These are phyloP conservation scores for Coemansia sp. DNA, from an alignment of 192 early-diverging fungal species.

Conservation along the genomic window DNA sequence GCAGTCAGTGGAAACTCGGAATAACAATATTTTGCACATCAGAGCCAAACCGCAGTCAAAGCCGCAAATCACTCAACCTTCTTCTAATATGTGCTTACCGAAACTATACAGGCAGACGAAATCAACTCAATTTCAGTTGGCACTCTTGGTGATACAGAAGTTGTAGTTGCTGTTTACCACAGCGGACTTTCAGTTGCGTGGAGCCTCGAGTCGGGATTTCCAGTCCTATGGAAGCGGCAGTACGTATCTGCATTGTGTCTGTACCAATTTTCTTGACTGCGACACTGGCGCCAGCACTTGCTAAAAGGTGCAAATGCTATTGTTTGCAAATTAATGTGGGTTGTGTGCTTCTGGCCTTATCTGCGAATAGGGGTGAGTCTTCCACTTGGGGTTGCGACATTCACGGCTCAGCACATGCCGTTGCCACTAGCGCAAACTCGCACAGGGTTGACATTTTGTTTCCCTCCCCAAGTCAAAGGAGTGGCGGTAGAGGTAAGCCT, in stretches of 20 bases:
- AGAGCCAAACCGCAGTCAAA: too few relatives aligned
- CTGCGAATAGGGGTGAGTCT: conserved; percentile 6
- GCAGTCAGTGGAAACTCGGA: too few relatives aligned
- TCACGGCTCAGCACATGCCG: neutral
- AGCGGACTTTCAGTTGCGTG: conserved; percentile 32
- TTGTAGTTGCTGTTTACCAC: conserved; percentile 29
- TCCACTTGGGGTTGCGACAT: conserved; percentile 42
- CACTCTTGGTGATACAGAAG: neutral
- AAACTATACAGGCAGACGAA: conserved; percentile 13
- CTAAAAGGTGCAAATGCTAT: neutral
- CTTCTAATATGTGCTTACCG: neutral
- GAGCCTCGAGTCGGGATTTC: conserved; percentile 3
- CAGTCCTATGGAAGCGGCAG: conserved; percentile 26
- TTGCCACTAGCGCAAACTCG: conserved; percentile 43
- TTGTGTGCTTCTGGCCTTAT: too few relatives aligned
- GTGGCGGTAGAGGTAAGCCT: neutral
- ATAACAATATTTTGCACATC: too few relatives aligned
- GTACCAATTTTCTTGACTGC: neutral
- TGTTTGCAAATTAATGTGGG: too few relatives aligned
- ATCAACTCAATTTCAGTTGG: conserved; percentile 40
- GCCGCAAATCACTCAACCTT: too few relatives aligned
- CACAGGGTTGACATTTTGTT: conserved; percentile 16
- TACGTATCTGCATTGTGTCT: neutral
- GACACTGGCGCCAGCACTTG: neutral
- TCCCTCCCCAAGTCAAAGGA: neutral